phyloP scores from a whole-genome alignment of 495 filamentous ascomycete species.

The Astrothelium subdiscretum region DNA sequence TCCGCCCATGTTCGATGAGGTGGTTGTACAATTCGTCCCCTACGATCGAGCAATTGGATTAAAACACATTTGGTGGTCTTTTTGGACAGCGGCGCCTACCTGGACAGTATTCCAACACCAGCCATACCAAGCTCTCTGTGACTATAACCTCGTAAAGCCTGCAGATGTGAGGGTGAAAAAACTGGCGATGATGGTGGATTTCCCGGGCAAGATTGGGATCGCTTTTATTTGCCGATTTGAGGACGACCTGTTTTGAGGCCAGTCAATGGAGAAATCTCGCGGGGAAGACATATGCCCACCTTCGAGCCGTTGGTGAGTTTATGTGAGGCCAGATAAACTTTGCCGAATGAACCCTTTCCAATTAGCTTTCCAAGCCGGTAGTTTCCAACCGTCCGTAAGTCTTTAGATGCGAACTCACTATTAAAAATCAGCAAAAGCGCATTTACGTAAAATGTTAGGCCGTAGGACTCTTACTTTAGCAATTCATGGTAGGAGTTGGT shows the following conservation, averaged over 20 bases:
- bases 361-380: constrained; percentile 85
- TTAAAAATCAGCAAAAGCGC: constrained; percentile 11
- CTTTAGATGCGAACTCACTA: constrained; percentile 90
- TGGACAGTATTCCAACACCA: constrained; percentile 93
- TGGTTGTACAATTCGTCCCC: constrained; percentile 97
- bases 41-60: constrained; percentile 23
- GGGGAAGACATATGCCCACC: constrained; percentile 40
- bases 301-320: constrained; percentile 98
- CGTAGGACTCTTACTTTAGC: constrained; percentile 58
- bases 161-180: constrained; percentile 94
- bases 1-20: constrained; percentile 70
- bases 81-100: constrained; percentile 41
- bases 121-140: constrained; percentile 87
- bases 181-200: constrained; percentile 97
- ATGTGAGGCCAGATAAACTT: constrained; percentile 92
- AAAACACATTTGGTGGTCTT: not conserved
- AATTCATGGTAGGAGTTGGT: constrained; percentile 93
- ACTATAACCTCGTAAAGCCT: constrained; percentile 95
- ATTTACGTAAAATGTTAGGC: not conserved
- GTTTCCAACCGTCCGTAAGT: constrained; percentile 84
- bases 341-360: constrained; percentile 95
- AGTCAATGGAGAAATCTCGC: not conserved
- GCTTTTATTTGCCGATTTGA: constrained; percentile 93
- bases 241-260: constrained; percentile 58
- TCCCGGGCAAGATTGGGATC: constrained; percentile 92